Evolutionary conservation across 768 basidiomycete genomes (phyloP), one percentile per base, ranked within the genome.

Genomic region (Daedalea quercina): DNA sequence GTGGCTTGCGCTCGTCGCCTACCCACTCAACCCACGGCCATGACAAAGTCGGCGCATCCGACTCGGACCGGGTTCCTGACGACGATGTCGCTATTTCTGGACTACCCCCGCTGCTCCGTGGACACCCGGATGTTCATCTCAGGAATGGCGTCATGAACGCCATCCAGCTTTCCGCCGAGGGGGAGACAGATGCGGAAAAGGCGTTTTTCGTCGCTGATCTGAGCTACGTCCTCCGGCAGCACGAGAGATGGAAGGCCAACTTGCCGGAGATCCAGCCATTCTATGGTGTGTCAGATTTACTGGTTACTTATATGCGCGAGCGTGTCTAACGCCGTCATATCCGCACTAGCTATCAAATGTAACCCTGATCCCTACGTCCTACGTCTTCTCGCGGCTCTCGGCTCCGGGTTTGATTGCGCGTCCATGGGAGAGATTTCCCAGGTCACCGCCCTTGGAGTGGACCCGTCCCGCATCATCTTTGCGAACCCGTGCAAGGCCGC

Each of bases 401-500:
- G 96, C 24, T 75, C 90, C 1, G 94, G 94, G 15, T 99, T 99
- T 71, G 96, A 99, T 69, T 98, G 96, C 63, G 96, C 96, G 15
- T 98, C 95, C 35, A 87, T 90, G 59, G 84, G 86, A 53, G 96
- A 99, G 71, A 97, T 99, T 61, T 76, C 79, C 20, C 80, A 82
- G 56, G 86, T 98, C 24, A 74, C 96, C 23, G 71, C 71, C 11
- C 69, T 94, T 3, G 86, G 84, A 8, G 79, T 95, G 48, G 77
- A 80, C 44, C 84, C 94, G 2, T 78, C 80, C 50, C 80, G 87
- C 53, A 88, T 99, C 76, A 91, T 98, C 65, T 99, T 93, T 63
- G 96, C 96, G 58, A 99, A 99, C 71, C 96, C 96, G 0, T 98
- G 96, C 85, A 99, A 99, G 73, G 90, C 96, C 1, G 77, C 81